Evolutionary conservation across 2,329 filamentous ascomycete species (phyloP).

Genomic region (Ciborinia camelliae): DNA sequence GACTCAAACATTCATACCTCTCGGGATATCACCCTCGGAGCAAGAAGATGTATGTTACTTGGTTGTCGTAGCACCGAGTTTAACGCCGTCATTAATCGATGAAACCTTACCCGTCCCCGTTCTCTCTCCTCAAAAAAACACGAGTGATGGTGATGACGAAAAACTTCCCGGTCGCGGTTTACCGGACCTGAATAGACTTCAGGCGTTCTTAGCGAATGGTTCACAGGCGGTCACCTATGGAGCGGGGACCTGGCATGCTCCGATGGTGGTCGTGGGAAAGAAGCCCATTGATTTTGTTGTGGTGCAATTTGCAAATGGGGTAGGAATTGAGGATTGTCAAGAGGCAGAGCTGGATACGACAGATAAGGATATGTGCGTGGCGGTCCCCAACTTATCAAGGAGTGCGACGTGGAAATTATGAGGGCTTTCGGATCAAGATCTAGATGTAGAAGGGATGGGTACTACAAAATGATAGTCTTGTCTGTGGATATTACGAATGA

Average conservation of each 20-base stretch:
- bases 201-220: constrained; percentile 74
- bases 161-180: constrained; percentile 40
- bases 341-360: constrained; percentile 50
- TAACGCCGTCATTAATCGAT: constrained; percentile 46
- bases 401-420: constrained; percentile 21
- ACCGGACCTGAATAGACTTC: constrained; percentile 68
- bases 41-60: constrained; percentile 59
- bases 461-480: not conserved
- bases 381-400: constrained; percentile 23
- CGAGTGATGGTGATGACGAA: constrained; percentile 4
- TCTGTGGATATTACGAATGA: not conserved
- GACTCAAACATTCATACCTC: constrained; percentile 85
- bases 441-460: not conserved
- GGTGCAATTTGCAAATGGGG: constrained; percentile 82
- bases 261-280: constrained; percentile 82
- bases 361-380: constrained; percentile 24
- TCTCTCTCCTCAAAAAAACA: constrained; percentile 24
- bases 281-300: constrained; percentile 80
- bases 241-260: constrained; percentile 89
- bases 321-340: constrained; percentile 82
- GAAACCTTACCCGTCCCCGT: constrained; percentile 44
- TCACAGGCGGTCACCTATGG: constrained; percentile 88
- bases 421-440: not conserved
- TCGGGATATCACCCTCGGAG: constrained; percentile 52
- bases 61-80: constrained; percentile 81